These are phyloP conservation scores for Penstemon eatonii DNA, from an alignment of 257 asterid species.

Conservation along the genomic window DNA sequence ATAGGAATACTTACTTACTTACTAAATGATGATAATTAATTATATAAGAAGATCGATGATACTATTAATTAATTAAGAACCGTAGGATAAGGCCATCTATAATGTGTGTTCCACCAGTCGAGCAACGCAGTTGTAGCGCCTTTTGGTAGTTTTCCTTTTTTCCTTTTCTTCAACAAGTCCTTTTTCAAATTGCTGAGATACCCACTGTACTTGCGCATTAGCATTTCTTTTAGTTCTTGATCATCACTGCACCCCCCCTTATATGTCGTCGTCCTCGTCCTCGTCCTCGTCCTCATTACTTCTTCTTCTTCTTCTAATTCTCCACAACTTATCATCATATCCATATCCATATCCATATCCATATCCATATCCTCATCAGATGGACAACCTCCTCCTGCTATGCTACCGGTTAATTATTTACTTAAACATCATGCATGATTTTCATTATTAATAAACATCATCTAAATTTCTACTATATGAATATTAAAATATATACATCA, in stretches of 20 bases:
- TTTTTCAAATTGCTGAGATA: constrained; percentile 61
- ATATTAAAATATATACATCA: too few relatives aligned
- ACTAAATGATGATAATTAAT: background rate
- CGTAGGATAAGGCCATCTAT: constrained; percentile 94
- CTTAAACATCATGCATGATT: too few relatives aligned
- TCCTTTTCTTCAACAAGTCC: constrained; percentile 70
- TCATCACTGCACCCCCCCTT: background rate
- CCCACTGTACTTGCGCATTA: constrained; percentile 76
- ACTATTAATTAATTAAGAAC: too few relatives aligned
- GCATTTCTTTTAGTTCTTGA: constrained; percentile 59
- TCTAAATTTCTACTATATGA: too few relatives aligned
- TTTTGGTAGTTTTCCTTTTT: constrained; percentile 71
- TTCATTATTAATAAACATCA: too few relatives aligned
- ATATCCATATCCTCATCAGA: constrained; percentile 60
- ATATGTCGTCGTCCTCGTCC: too few relatives aligned
- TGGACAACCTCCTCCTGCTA: constrained; percentile 21
- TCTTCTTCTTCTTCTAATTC: constrained; percentile 34
- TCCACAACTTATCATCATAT: constrained; percentile 31
- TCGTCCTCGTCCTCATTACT: too few relatives aligned
- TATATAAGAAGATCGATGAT: too few relatives aligned
- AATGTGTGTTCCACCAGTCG: constrained; percentile 84
- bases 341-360: too few relatives aligned
- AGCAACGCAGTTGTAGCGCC: constrained; percentile 57
- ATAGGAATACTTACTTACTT: too few relatives aligned
- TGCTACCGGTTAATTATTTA: too few relatives aligned